A percentile compares a stretch with the other conserved stretches of the same genome.
phyloP scores from a whole-genome alignment of 2,329 filamentous ascomycete genomes.

The Alternaria postmessia region DNA sequence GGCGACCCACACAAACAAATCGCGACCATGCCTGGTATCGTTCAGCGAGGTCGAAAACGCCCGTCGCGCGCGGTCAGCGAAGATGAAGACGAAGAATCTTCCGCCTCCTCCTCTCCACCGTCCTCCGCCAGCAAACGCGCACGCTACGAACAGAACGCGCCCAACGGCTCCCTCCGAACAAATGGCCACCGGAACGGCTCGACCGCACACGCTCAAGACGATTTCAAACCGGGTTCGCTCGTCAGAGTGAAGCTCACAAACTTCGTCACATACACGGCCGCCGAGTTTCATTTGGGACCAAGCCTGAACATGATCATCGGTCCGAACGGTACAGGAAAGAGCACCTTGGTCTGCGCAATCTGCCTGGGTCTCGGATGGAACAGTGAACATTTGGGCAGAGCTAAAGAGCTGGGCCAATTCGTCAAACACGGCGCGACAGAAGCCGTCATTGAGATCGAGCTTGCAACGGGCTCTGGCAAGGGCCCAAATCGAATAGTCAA shows the following conservation, averaged over 20 bases:
- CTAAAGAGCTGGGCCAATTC: slow-evolving; percentile 84
- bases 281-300: slow-evolving; percentile 89
- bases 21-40: slow-evolving; percentile 39
- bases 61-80: slow-evolving; percentile 28
- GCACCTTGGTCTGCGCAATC: slow-evolving; percentile 95
- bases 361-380: slow-evolving; percentile 88
- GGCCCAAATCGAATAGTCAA: slow-evolving; percentile 75
- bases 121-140: slow-evolving; percentile 45
- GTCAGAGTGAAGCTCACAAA: slow-evolving; percentile 84
- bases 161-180: slow-evolving; percentile 18
- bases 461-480: slow-evolving; percentile 68
- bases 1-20: background rate
- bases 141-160: slow-evolving; percentile 43
- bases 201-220: slow-evolving; percentile 24
- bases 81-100: slow-evolving; percentile 29
- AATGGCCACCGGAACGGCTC: slow-evolving; percentile 8
- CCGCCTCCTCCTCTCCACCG: slow-evolving; percentile 28
- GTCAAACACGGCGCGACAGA: slow-evolving; percentile 86
- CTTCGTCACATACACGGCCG: slow-evolving; percentile 94
- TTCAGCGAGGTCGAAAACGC: slow-evolving; percentile 36
- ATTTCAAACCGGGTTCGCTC: slow-evolving; percentile 77
- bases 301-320: slow-evolving; percentile 98
- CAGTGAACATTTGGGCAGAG: slow-evolving; percentile 78
- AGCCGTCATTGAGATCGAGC: slow-evolving; percentile 89
- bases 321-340: slow-evolving; percentile 98